Conservation (phyloP, 1,284 basidiomycete genomes). For the Schizopora paradoxa region DNA sequence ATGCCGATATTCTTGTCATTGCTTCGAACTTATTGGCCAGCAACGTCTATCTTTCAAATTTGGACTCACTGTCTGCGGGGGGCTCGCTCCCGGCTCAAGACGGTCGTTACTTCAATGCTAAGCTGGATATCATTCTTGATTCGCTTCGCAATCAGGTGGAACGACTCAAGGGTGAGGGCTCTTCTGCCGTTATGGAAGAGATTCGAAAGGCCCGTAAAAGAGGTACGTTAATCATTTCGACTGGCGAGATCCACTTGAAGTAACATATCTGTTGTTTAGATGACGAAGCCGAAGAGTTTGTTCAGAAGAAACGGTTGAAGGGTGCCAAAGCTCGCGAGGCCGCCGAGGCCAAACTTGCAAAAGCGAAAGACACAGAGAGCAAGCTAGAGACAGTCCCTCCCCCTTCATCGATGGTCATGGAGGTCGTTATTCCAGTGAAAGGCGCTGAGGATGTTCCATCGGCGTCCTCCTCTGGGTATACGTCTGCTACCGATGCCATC, state of each 20-base stretch:
- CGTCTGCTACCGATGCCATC: constrained; percentile 8
- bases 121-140: constrained; percentile 58
- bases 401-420: constrained; percentile 40
- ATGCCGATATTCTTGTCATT: constrained; percentile 85
- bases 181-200: constrained; percentile 50
- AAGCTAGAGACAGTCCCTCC: constrained; percentile 27
- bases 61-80: constrained; percentile 64
- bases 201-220: constrained; percentile 58
- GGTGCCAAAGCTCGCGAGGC: constrained; percentile 66
- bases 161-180: constrained; percentile 56
- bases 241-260: constrained; percentile 2
- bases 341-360: constrained; percentile 30
- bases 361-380: not conserved
- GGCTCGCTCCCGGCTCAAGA: constrained; percentile 62
- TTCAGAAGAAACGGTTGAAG: constrained; percentile 63
- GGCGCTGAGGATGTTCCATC: constrained; percentile 16
- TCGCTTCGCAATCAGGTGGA: constrained; percentile 64
- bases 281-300: constrained; percentile 43
- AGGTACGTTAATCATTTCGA: constrained; percentile 35
- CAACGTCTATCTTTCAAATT: constrained; percentile 68
- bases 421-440: constrained; percentile 44
- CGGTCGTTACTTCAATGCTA: constrained; percentile 84
- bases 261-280: constrained; percentile 26
- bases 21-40: constrained; percentile 85
- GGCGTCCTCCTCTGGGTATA: constrained; percentile 16